A percentile compares a stretch with the other conserved stretches of the same genome.
These are phyloP conservation scores for Hapsidospora chrysogenum DNA, from an alignment of 495 filamentous ascomycete genomes.

Conservation along the genomic window DNA sequence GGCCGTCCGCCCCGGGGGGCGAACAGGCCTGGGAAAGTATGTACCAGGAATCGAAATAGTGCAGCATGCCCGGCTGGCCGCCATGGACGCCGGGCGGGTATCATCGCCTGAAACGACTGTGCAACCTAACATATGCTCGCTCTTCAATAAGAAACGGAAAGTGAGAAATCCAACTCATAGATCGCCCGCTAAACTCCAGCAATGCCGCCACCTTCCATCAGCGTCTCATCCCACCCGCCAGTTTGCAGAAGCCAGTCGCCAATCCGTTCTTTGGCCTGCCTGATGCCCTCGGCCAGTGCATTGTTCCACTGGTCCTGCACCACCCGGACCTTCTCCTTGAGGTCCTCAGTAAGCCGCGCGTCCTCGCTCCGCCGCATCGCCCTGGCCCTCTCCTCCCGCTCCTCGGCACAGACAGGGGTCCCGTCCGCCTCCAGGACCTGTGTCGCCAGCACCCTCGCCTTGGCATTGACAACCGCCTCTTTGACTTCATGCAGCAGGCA, in stretches of 20 bases:
- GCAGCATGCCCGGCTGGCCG: no score
- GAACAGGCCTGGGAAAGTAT: no score
- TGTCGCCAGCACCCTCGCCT: slow-evolving; percentile 35
- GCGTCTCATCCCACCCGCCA: slow-evolving; percentile 59
- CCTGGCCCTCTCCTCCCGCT: slow-evolving; percentile 32
- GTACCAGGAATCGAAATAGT: no score
- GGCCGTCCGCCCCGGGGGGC: no score
- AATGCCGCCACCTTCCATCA: slow-evolving; percentile 27
- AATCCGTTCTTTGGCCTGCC: slow-evolving; percentile 36
- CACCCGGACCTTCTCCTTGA: slow-evolving; percentile 79
- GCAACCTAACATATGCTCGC: no score
- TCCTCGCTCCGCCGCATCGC: slow-evolving; percentile 49
- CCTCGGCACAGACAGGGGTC: slow-evolving; percentile 11
- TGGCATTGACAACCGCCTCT: slow-evolving; percentile 52
- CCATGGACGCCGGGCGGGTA: no score
- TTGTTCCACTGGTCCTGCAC: slow-evolving; percentile 73
- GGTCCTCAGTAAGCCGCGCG: slow-evolving; percentile 54
- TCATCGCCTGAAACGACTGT: no score
- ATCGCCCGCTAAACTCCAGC: slow-evolving; percentile 17
- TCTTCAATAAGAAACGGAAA: not conserved
- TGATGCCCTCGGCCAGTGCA: slow-evolving; percentile 33
- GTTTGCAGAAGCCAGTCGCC: slow-evolving; percentile 46
- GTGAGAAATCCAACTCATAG: not conserved
- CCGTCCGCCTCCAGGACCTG: slow-evolving; percentile 42
- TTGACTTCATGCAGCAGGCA: slow-evolving; percentile 88